phyloP scores from a whole-genome alignment of 2,329 filamentous ascomycete species.

The Aspergillus pseudoglaucus region DNA sequence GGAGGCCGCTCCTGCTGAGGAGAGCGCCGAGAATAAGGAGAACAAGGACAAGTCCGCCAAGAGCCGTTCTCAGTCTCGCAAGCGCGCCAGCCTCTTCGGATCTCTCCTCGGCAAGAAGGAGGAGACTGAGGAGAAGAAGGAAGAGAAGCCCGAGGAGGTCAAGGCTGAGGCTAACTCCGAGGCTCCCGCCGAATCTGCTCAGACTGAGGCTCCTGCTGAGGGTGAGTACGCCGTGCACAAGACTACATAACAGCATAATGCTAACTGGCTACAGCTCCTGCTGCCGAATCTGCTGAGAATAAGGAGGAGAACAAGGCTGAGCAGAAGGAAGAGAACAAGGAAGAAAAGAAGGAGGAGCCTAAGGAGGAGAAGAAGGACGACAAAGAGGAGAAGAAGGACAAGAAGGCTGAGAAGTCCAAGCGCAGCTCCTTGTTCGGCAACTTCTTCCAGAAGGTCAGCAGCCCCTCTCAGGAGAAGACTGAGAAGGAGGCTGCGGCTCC shows the following conservation, averaged over 20 bases:
- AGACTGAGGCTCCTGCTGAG: conserved; percentile 10
- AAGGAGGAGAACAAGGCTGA: conserved; percentile 38
- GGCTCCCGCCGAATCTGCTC: conserved; percentile 24
- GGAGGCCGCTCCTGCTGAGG: conserved; percentile 36
- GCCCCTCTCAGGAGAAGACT: conserved; percentile 40
- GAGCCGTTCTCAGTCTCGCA: conserved; percentile 55
- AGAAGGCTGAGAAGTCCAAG: conserved; percentile 55
- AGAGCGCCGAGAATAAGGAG: conserved; percentile 10
- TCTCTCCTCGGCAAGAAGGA: conserved; percentile 58
- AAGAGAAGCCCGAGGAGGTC: conserved; percentile 41
- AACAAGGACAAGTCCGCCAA: conserved; percentile 48
- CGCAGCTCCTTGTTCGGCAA: conserved; percentile 77
- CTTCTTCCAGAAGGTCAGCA: conserved; percentile 63
- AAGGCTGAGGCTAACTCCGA: conserved; percentile 39
- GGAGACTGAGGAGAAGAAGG: conserved; percentile 40
- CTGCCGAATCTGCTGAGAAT: conserved; percentile 7
- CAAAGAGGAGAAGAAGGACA: conserved; percentile 29
- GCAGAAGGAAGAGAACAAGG: conserved; percentile 3
- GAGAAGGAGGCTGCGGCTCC: conserved; percentile 45
- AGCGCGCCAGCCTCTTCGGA: conserved; percentile 42
- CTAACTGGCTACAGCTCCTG: conserved; percentile 24
- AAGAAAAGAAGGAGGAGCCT: conserved; percentile 9
- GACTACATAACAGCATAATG: conserved; percentile 10
- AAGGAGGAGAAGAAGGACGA: conserved; percentile 37
- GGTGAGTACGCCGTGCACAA: conserved; percentile 20